Conservation (phyloP, 768 basidiomycete species). For the Cubamyces lactineus region DNA sequence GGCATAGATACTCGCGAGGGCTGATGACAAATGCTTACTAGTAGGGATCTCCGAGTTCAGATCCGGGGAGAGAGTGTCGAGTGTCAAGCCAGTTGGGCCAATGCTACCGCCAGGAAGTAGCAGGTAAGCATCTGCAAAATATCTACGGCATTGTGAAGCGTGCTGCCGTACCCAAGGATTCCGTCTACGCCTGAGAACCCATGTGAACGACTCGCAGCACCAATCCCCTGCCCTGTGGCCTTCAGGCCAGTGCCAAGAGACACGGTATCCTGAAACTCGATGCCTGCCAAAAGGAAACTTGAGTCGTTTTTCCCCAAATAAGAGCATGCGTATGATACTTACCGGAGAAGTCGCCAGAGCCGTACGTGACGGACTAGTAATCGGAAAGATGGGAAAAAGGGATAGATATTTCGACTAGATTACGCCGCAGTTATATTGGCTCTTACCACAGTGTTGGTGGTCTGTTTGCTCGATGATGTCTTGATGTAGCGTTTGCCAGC, state of each 20-base stretch:
- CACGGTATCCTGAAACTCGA: slow-evolving; percentile 51
- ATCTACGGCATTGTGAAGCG: background rate
- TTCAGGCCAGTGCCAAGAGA: slow-evolving; percentile 51
- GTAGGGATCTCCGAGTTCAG: slow-evolving; percentile 17
- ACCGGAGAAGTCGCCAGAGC: slow-evolving; percentile 24
- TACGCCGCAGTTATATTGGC: too few species aligned
- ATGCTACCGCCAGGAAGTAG: slow-evolving; percentile 44
- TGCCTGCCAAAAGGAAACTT: slow-evolving; percentile 21
- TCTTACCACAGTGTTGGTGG: slow-evolving; percentile 24
- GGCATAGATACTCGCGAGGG: too few species aligned
- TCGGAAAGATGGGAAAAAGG: too few species aligned
- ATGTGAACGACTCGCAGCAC: slow-evolving; percentile 51
- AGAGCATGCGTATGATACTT: background rate
- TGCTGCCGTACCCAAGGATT: slow-evolving; percentile 54
- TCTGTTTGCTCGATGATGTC: slow-evolving; percentile 25
- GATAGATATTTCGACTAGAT: background rate
- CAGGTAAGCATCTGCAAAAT: background rate
- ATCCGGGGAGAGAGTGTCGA: slow-evolving; percentile 32
- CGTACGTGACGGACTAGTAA: slow-evolving; percentile 25
- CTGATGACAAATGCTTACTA: slow-evolving; percentile 1
- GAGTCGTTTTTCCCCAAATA: too few species aligned
- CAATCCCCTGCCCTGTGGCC: slow-evolving; percentile 61
- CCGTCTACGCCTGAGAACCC: slow-evolving; percentile 58
- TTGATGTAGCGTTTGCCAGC: slow-evolving; percentile 24
- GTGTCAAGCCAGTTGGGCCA: slow-evolving; percentile 62